Base-by-base conservation (phyloP, 2,329 filamentous ascomycete species). In the Lecanicillium sp. region DNA sequence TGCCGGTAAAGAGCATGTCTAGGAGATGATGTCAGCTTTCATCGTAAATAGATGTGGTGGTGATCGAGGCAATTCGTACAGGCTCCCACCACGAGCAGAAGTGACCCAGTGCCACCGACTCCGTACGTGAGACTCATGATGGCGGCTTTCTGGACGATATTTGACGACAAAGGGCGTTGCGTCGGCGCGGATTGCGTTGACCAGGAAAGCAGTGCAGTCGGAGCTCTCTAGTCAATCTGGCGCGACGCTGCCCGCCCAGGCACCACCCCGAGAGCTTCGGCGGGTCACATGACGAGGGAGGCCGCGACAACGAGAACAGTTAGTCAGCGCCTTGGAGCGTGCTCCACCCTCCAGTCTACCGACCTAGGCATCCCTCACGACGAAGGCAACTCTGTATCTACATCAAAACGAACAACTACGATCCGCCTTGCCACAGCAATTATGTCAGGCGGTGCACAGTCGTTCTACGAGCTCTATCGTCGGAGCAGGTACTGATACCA, bases 1-100 rank as follows among this genome's bases (percentile, higher is more conserved):
- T 88, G 58, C 87, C 88, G 57, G 92, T 94, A 61, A 98, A 96
- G 61, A 98, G 87, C 87, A 98, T 94, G 68, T 98, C 92, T 98
- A 31, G 25, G 33, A 13, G 29, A 37, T 30, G 19, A 38, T 30
- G 40, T 41, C 40, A 41, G 40, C 40, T 27, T 34, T 22, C 13
- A 41, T 27, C 25, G 19, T 17, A 31, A 31, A 18, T 15, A 17
- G n/a, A 27, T 14, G 25, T 12, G n/a, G 14, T 18, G 33, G 39
- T 32, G 33, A 49, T 40, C 32, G 18, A 35, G 42, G 38, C 37
- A 37, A 45, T 40, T 68, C 86, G 64, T 77, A 94, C 87, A 92
- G 62, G 79, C 71, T 72, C 83, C 86, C 53, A 89, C 79, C 44
- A 92, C 71, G 42, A 74, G 68, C 53, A 89, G 68, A 56, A 84